These are phyloP conservation scores for Aspergillus sp. DNA, from an alignment of 2,329 filamentous ascomycete genomes.

Conservation along the genomic window DNA sequence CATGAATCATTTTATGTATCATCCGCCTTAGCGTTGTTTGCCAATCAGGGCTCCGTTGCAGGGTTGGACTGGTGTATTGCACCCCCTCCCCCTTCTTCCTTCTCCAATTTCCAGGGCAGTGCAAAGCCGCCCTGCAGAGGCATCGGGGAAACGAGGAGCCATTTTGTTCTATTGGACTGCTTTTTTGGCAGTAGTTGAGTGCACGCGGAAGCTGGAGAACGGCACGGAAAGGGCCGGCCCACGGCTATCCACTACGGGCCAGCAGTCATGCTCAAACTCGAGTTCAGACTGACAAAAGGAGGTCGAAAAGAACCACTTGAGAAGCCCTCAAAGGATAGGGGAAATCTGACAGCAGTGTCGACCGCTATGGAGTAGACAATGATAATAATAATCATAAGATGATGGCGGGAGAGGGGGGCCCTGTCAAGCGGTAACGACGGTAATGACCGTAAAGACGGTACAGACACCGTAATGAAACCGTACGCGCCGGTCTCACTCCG, in stretches of 20 bases:
- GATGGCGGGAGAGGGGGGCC: constrained; percentile 6
- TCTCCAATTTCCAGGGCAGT: neutral
- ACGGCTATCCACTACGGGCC: constrained; percentile 7
- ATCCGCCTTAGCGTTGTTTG: constrained; percentile 3
- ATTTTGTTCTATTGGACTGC: neutral
- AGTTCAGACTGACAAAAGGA: constrained; percentile 6
- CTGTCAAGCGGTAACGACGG: constrained; percentile 17
- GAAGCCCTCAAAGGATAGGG: neutral
- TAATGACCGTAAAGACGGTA: constrained; percentile 21
- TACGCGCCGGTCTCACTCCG: constrained; percentile 18
- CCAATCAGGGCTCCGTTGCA: constrained; percentile 1
- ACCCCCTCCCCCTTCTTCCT: neutral
- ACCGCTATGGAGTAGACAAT: no score
- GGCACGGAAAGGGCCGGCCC: constrained; percentile 36
- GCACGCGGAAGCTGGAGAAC: constrained; percentile 15
- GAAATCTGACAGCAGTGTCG: constrained; percentile 1
- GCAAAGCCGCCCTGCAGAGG: no score
- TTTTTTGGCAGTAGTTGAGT: constrained; percentile 2
- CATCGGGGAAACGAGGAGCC: no score
- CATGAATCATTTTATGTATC: constrained; percentile 15
- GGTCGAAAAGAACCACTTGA: constrained; percentile 5
- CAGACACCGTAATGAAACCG: constrained; percentile 22
- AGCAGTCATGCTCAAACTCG: constrained; percentile 1
- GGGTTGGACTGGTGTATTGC: no score
- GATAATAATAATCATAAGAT: neutral